These are phyloP conservation scores for Allomyces macrogynus DNA, from an alignment of 192 early-diverging fungal genomes.

Conservation along the genomic window DNA sequence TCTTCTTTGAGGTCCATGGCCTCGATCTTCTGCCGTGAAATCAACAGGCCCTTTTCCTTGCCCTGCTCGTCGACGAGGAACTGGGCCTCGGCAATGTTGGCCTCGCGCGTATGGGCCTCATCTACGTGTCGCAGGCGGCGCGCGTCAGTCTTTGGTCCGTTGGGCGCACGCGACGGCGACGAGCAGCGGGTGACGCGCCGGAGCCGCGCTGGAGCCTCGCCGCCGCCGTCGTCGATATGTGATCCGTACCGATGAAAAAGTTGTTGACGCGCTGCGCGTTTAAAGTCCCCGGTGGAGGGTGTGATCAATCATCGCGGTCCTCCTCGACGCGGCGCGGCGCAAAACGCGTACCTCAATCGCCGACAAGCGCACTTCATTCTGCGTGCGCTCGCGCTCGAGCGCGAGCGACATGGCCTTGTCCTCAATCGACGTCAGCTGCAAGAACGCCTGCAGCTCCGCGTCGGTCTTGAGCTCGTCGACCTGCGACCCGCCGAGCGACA, in stretches of 20 bases:
- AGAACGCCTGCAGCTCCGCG: conserved; percentile 4
- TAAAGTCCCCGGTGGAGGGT: too few relatives aligned
- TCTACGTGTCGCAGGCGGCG: background rate
- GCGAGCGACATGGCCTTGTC: background rate
- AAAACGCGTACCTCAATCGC: conserved; percentile 2
- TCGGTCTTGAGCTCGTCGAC: background rate
- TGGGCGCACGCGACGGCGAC: too few relatives aligned
- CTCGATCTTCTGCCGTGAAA: conserved; percentile 5
- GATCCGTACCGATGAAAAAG: conserved; percentile 8
- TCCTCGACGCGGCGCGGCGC: too few relatives aligned
- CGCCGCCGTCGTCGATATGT: too few relatives aligned
- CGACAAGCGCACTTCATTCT: conserved; percentile 8
- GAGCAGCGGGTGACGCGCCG: too few relatives aligned
- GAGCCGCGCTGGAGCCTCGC: too few relatives aligned
- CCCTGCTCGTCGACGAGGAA: conserved; percentile 9
- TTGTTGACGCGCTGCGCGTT: conserved; percentile 10
- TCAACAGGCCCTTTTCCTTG: conserved; percentile 5
- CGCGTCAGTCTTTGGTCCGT: too few relatives aligned
- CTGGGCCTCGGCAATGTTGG: conserved; percentile 11
- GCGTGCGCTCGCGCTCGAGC: background rate
- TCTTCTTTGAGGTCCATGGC: conserved; percentile 11
- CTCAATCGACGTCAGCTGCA: conserved; percentile 1
- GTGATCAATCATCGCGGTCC: too few relatives aligned
- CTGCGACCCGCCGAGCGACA: too few relatives aligned
- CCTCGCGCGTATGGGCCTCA: conserved; percentile 12